Base-by-base conservation (phyloP, 2,329 filamentous ascomycete species). In the Calcarisporium arbuscula region DNA sequence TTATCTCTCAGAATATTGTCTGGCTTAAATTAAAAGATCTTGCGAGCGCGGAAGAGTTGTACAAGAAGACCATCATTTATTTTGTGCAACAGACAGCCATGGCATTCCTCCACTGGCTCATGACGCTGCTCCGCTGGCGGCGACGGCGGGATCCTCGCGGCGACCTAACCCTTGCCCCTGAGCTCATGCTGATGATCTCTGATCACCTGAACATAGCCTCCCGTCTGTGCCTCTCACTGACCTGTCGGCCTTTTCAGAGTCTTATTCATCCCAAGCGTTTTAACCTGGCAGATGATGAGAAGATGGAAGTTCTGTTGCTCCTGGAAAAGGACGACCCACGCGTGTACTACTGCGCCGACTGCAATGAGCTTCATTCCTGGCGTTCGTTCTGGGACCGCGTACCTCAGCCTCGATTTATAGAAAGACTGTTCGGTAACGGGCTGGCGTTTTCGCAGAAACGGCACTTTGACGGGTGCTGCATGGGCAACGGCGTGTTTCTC, bases 341-440 rank as follows among this genome's bases (percentile, higher is more conserved):
- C 8, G 14, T 40, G 9, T 28, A 42, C 27, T 37, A 32, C 20
- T 44, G 42, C 19, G 8, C 20, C 10, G 11, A 28, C 14, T 44
- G 40, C 19, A 11, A 16, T 12, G 36, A 28, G 10, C 35, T 40
- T 16, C 34, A 42, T 28, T 28, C 19, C 20, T 44, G 42, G 42
- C 15, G 30, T 12, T 9, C 10, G 12, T 28, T 19, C n/a, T 38
- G 35, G 35, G 33, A 23, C 18, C 35, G 21, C 15, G 10, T 15
- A 5, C 17, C 22, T 14, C 9, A 17, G 23, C 19, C 27, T 30
- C 18, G 20, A n/a, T 23, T 30, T 8, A 30, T 21, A 32, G 27
- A 29, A 34, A 6, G 5, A 6, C 19, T 19, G 30, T 18, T 20
- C 19, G 25, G 19, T 27, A 14, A 22, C 16, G 22, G 22, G 22